Evolutionary conservation across 2,329 filamentous ascomycete genomes (phyloP), one percentile per base, ranked within the genome.

Genomic region (Botrytis aclada): DNA sequence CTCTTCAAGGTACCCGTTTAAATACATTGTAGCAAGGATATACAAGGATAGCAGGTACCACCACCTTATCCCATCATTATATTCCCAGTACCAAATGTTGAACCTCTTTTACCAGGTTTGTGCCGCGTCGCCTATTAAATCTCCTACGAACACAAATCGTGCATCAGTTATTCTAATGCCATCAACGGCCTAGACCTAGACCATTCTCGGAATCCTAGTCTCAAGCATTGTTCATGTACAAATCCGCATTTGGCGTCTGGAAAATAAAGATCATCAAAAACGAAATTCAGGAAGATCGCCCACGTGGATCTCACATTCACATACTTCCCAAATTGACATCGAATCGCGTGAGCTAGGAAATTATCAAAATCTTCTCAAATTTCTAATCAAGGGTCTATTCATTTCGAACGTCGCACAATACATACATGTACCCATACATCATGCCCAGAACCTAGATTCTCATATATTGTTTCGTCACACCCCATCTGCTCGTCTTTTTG

Each of bases 11-110:
- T 62, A 39, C 70, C 70, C 29, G 37, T 71, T 29, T 41, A 25
- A 32, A 29, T 39, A 43, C 41, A 47, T 22, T 63, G n/a, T 64
- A 64, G 71, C 71, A 73, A 70, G 67, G 66, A 71, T 71, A 56
- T 47, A 62, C 66, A 73, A 62, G 71, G 71, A 69, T 72, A 60
- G 71, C 64, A 73, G 29, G 71, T 65, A 73, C 71, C 66, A 70
- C 58, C 54, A 41, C 67, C 65, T 72, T 70, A 56, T 64, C 58
- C 51, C 67, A 43, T 73, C 39, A 37, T 37, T 37, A 43, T 67
- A 67, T 72, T 64, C 45, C 66, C 71, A 70, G 66, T 70, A 70
- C 54, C 56, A 70, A 58, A 54, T 39, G 47, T 56, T 64, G 34
- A 61, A 29, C 61, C 64, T 51, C 58, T 45, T 61, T 37, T 47